phyloP scores from a whole-genome alignment of 2,329 filamentous ascomycete genomes.

The Aaosphaeria arxii region DNA sequence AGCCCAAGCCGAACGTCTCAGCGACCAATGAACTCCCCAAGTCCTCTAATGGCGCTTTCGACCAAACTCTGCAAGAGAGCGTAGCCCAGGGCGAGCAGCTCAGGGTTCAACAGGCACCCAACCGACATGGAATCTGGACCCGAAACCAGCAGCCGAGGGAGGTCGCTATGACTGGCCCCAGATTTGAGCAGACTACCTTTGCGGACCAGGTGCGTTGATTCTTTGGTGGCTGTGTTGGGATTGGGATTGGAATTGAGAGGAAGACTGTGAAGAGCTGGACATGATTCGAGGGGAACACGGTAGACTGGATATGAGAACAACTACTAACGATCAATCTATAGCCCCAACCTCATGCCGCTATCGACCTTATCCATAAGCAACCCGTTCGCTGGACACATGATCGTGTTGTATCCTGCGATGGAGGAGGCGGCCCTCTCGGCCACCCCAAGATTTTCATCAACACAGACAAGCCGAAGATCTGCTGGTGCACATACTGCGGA shows the following conservation, averaged over 20 bases:
- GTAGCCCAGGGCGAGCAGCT: constrained; percentile 53
- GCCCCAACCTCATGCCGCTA: constrained; percentile 87
- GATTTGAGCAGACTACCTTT: constrained; percentile 97
- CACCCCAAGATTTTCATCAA: constrained; percentile 98
- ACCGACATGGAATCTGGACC: constrained; percentile 79
- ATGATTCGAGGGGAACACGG: background rate
- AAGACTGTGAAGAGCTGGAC: background rate
- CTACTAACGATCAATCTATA: constrained; percentile 38
- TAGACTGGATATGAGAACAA: background rate
- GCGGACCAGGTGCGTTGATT: constrained; percentile 70
- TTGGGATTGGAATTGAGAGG: background rate
- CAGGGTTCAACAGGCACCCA: constrained; percentile 76
- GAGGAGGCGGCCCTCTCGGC: constrained; percentile 83
- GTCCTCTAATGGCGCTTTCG: constrained; percentile 48
- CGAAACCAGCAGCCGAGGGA: constrained; percentile 77
- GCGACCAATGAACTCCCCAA: constrained; percentile 59
- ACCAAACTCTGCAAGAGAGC: constrained; percentile 55
- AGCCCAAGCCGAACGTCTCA: constrained; percentile 52
- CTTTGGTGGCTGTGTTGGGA: background rate
- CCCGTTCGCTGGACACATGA: constrained; percentile 89
- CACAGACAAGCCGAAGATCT: constrained; percentile 93
- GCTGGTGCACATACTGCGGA: constrained; percentile 87
- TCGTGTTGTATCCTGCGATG: constrained; percentile 80
- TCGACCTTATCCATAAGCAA: constrained; percentile 93
- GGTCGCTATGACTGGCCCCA: constrained; percentile 85